phyloP scores from a whole-genome alignment of 306 rosid genomes.

The Prunus armeniaca region DNA sequence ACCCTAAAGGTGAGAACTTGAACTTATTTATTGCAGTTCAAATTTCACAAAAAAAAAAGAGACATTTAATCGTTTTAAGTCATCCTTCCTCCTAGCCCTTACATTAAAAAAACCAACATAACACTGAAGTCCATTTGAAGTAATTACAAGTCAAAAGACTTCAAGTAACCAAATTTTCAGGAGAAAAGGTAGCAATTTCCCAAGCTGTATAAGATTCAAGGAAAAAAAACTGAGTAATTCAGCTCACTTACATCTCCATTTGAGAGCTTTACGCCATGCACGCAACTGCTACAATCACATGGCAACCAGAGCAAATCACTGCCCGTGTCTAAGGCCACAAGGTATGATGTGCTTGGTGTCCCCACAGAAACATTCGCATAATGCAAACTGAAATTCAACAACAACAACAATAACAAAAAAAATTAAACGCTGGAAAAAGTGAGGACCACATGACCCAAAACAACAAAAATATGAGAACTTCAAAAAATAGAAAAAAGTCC shows the following conservation, averaged over 20 bases:
- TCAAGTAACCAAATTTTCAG: background rate
- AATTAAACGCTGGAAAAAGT: background rate
- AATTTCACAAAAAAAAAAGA: background rate
- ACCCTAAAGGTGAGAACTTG: background rate
- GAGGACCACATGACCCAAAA: background rate
- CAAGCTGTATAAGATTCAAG: background rate
- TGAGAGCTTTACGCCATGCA: conserved; percentile 12
- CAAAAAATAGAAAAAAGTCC: background rate
- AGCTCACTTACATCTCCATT: conserved; percentile 36
- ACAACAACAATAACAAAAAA: background rate
- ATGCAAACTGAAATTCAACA: conserved; percentile 63
- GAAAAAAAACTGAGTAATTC: background rate
- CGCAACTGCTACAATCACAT: conserved; percentile 76
- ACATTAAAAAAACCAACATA: background rate
- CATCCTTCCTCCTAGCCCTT: background rate
- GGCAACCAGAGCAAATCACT: conserved; percentile 95
- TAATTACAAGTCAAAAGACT: background rate
- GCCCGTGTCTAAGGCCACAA: conserved; percentile 96
- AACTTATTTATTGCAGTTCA: background rate
- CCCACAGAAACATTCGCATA: conserved; percentile 89
- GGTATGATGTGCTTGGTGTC: conserved; percentile 61
- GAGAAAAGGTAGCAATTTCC: background rate
- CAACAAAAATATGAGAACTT: background rate
- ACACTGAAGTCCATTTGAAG: background rate
- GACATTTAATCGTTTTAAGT: background rate